A percentile compares a stretch with the other conserved stretches of the same genome.
These are phyloP conservation scores for Termitomyces sp. DNA, from an alignment of 768 basidiomycete genomes.

Conservation along the genomic window DNA sequence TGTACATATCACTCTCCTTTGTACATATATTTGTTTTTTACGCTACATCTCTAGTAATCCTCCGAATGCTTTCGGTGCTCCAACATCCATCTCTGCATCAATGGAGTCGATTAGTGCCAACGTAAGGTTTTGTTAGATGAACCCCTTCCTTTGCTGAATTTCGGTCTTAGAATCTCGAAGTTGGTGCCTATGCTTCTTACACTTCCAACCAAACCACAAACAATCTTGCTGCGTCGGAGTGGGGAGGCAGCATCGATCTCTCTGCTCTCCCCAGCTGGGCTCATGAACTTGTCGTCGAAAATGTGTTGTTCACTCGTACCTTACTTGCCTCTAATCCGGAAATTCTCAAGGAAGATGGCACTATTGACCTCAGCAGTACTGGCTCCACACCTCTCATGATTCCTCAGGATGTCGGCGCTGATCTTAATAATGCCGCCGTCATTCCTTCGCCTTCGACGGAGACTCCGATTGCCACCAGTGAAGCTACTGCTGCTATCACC, in stretches of 20 bases:
- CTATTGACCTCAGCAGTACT: slow-evolving; percentile 43
- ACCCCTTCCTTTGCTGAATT: slow-evolving; percentile 1
- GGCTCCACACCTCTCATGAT: slow-evolving; percentile 50
- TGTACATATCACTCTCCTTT: slow-evolving; percentile 31
- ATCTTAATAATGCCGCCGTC: slow-evolving; percentile 35
- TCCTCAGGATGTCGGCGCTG: slow-evolving; percentile 53
- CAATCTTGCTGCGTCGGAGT: slow-evolving; percentile 45
- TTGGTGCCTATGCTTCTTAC: slow-evolving; percentile 56
- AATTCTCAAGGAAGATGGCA: slow-evolving; percentile 45
- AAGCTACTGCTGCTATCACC: slow-evolving; percentile 22
- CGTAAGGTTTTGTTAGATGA: slow-evolving; percentile 25
- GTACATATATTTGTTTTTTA: background rate
- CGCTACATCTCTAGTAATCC: slow-evolving; percentile 43
- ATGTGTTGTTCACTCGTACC: slow-evolving; percentile 49
- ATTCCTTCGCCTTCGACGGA: slow-evolving; percentile 20
- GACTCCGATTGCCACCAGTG: slow-evolving; percentile 12
- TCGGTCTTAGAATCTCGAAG: slow-evolving; percentile 43
- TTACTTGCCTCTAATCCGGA: slow-evolving; percentile 50
- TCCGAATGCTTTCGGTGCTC: slow-evolving; percentile 41
- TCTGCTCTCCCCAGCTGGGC: slow-evolving; percentile 52
- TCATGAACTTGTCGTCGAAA: slow-evolving; percentile 47
- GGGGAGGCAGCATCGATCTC: slow-evolving; percentile 67
- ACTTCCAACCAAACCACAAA: slow-evolving; percentile 43
- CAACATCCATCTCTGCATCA: slow-evolving; percentile 49
- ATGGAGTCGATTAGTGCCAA: slow-evolving; percentile 46